Evolutionary conservation across 495 filamentous ascomycete genomes (phyloP).

Genomic region (Hyaloscypha bicolor): DNA sequence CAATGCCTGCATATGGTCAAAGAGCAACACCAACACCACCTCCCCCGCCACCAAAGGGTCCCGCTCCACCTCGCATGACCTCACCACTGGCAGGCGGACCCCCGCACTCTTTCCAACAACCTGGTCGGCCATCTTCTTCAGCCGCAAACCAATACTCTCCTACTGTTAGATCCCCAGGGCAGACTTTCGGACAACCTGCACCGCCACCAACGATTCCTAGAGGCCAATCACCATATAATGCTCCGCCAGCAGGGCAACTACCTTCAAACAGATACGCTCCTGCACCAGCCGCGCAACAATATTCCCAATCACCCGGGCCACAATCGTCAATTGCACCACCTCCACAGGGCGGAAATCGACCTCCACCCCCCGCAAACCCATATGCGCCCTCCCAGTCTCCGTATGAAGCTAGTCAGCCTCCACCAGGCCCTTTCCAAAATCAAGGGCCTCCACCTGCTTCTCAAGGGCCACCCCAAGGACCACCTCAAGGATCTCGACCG

Average conservation of each 20-base stretch:
- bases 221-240: conserved; percentile 86
- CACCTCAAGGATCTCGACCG: conserved; percentile 36
- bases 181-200: conserved; percentile 48
- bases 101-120: conserved; percentile 48
- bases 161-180: conserved; percentile 47
- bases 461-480: conserved; percentile 31
- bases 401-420: conserved; percentile 33
- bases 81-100: conserved; percentile 55
- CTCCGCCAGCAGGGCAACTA: conserved; percentile 72
- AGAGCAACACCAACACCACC: conserved; percentile 51
- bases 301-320: conserved; percentile 43
- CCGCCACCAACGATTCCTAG: conserved; percentile 63
- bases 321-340: conserved; percentile 51
- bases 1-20: conserved; percentile 46
- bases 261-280: conserved; percentile 87
- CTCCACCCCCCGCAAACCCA: conserved; percentile 41
- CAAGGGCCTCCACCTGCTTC: conserved; percentile 34
- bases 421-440: conserved; percentile 17
- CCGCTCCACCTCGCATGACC: conserved; percentile 51
- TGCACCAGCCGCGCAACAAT: conserved; percentile 63
- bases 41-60: conserved; percentile 60
- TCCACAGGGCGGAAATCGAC: conserved; percentile 46
- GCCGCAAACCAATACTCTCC: conserved; percentile 76
- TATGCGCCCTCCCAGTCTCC: conserved; percentile 41
- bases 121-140: conserved; percentile 54